A percentile compares a stretch with the other conserved stretches of the same genome.
These are phyloP conservation scores for Fistulifera solaris DNA, from an alignment of 108 stramenopile species.

Conservation along the genomic window DNA sequence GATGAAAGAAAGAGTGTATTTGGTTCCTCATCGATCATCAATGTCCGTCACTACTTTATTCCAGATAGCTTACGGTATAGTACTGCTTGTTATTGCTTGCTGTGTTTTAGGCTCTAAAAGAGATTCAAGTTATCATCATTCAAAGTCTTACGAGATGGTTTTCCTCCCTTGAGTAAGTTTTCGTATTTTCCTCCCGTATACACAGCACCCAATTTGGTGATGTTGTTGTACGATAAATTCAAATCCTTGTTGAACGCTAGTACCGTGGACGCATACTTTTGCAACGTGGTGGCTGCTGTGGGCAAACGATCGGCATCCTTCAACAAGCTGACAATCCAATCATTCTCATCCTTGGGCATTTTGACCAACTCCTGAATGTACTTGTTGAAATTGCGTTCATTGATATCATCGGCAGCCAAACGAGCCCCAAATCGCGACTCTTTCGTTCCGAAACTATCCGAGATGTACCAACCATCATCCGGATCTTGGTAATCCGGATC, in stretches of 20 bases:
- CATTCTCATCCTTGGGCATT: constrained; percentile 6
- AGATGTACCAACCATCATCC: constrained; percentile 85
- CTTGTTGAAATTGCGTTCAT: constrained; percentile 57
- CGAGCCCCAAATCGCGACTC: constrained; percentile 69
- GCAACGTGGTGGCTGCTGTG: constrained; percentile 58
- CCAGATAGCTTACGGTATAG: too few relatives aligned
- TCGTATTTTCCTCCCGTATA: constrained; percentile 87
- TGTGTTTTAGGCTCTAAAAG: constrained; percentile 12
- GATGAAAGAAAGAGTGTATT: too few relatives aligned
- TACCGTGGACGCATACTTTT: constrained; percentile 65
- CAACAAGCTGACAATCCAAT: constrained; percentile 31
- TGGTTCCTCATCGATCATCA: too few relatives aligned
- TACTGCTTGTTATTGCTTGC: too few relatives aligned
- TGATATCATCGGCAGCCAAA: constrained; percentile 35
- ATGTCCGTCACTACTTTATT: too few relatives aligned
- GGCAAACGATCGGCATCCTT: constrained; percentile 35
- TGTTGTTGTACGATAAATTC: constrained; percentile 54
- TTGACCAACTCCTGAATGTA: constrained; percentile 32
- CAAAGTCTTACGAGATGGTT: constrained; percentile 52
- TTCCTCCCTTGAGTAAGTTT: constrained; percentile 64
- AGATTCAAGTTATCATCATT: constrained; percentile 69
- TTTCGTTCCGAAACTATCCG: constrained; percentile 71
- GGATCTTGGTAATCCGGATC: constrained; percentile 55
- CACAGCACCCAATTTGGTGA: constrained; percentile 77
- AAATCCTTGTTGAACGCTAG: constrained; percentile 74